These are phyloP conservation scores for Suzukiozyma palmioleophila DNA, from an alignment of 1,139 yeast genomes.

Conservation along the genomic window DNA sequence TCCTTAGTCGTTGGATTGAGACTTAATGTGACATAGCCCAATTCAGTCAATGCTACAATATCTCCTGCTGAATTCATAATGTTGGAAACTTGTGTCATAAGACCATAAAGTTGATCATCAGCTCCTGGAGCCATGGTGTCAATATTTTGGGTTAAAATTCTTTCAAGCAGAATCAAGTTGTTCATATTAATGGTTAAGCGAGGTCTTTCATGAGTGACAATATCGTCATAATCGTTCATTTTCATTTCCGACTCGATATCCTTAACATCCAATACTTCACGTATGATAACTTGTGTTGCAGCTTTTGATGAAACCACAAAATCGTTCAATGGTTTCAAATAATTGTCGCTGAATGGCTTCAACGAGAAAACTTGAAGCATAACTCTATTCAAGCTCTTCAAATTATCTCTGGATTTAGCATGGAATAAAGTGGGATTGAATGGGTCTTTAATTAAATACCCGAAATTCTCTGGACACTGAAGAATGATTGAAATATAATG, in stretches of 20 bases:
- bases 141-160: slow-evolving; percentile 50
- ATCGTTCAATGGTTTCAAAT: slow-evolving; percentile 76
- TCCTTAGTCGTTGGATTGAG: slow-evolving; percentile 51
- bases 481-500: slow-evolving; percentile 65
- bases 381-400: slow-evolving; percentile 56
- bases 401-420: slow-evolving; percentile 39
- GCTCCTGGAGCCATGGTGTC: slow-evolving; percentile 45
- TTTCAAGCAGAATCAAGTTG: slow-evolving; percentile 61
- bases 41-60: slow-evolving; percentile 36
- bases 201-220: slow-evolving; percentile 65
- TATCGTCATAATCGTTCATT: slow-evolving; percentile 66
- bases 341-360: slow-evolving; percentile 67
- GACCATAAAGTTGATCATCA: slow-evolving; percentile 54
- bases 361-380: slow-evolving; percentile 63
- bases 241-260: slow-evolving; percentile 59
- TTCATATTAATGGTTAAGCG: slow-evolving; percentile 56
- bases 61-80: slow-evolving; percentile 37
- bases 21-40: slow-evolving; percentile 34
- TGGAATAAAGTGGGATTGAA: slow-evolving; percentile 25
- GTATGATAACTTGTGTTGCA: slow-evolving; percentile 40
- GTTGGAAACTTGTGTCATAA: slow-evolving; percentile 29
- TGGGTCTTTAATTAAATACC: slow-evolving; percentile 29
- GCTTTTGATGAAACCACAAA: slow-evolving; percentile 53
- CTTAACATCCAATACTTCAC: slow-evolving; percentile 48
- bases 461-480: slow-evolving; percentile 65